phyloP scores from a whole-genome alignment of 495 filamentous ascomycete genomes.

The Tuber microsphaerosporum region DNA sequence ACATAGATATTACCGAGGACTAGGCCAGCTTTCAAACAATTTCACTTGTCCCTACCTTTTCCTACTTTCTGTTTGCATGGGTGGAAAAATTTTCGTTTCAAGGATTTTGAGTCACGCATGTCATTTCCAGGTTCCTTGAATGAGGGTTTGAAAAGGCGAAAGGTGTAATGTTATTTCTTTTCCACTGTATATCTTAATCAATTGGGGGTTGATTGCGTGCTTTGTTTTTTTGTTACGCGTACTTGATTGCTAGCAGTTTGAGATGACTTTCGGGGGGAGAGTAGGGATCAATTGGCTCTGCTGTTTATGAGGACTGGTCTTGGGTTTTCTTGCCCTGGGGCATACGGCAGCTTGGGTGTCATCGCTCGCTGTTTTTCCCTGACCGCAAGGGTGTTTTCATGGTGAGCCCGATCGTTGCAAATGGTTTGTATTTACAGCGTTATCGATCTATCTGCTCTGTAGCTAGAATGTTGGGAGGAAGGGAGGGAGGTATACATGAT shows the following conservation, averaged over 20 bases:
- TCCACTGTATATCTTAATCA: neutral
- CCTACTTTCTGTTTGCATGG: neutral
- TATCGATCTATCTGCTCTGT: neutral
- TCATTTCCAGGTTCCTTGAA: neutral
- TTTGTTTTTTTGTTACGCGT: neutral
- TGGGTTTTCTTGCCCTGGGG: neutral
- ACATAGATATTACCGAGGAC: constrained; percentile 20
- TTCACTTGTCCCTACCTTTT: neutral
- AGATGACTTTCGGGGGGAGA: neutral
- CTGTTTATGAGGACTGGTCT: neutral
- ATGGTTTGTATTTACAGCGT: neutral
- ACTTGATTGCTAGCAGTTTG: neutral
- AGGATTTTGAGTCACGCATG: neutral
- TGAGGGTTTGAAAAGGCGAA: neutral
- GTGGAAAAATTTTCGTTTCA: neutral
- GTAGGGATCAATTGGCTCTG: neutral
- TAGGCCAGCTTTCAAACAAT: neutral
- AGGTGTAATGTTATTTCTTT: neutral
- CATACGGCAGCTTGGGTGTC: neutral
- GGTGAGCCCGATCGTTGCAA: neutral
- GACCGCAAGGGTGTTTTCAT: neutral
- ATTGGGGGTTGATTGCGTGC: neutral
- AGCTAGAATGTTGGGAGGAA: neutral
- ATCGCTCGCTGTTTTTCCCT: neutral
- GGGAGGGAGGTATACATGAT: neutral